These are phyloP conservation scores for Postia placenta DNA, from an alignment of 768 basidiomycete genomes.

Conservation along the genomic window DNA sequence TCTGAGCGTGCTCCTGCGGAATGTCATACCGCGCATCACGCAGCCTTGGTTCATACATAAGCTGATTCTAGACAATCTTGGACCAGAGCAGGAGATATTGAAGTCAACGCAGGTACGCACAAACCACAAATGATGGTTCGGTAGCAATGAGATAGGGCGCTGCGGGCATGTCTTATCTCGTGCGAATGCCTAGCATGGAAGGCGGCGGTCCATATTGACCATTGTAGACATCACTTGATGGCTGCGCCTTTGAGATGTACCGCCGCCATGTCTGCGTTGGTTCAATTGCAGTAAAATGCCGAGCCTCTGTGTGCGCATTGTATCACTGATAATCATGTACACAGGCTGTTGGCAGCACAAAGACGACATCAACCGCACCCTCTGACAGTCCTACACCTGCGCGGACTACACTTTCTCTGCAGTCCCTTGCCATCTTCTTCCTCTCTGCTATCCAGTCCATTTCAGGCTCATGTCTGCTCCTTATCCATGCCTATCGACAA, in stretches of 20 bases:
- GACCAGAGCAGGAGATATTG: slow-evolving; percentile 27
- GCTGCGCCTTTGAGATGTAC: too few species aligned
- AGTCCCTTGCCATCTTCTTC: slow-evolving; percentile 56
- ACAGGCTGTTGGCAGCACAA: too few species aligned
- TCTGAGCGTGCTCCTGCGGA: slow-evolving; percentile 67
- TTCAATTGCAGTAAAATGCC: too few species aligned
- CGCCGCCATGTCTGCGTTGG: too few species aligned
- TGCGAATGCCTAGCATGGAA: too few species aligned
- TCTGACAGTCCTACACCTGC: not conserved
- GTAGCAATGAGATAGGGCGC: too few species aligned
- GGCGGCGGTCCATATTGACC: too few species aligned
- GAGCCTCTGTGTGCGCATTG: too few species aligned
- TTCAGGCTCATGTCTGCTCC: slow-evolving; percentile 60
- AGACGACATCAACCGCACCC: too few species aligned
- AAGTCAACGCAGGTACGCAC: slow-evolving; percentile 15
- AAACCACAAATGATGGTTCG: not conserved
- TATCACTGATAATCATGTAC: too few species aligned
- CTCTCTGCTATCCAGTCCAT: slow-evolving; percentile 71
- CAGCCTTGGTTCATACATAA: slow-evolving; percentile 91
- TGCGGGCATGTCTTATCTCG: too few species aligned
- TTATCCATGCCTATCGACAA: slow-evolving; percentile 66
- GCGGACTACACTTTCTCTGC: slow-evolving; percentile 27
- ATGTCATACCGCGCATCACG: slow-evolving; percentile 60
- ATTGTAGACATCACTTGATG: too few species aligned
- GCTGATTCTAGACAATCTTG: slow-evolving; percentile 59